phyloP scores from a whole-genome alignment of 805 yeast species.

The Cyberlindnera euphorbiiphila region DNA sequence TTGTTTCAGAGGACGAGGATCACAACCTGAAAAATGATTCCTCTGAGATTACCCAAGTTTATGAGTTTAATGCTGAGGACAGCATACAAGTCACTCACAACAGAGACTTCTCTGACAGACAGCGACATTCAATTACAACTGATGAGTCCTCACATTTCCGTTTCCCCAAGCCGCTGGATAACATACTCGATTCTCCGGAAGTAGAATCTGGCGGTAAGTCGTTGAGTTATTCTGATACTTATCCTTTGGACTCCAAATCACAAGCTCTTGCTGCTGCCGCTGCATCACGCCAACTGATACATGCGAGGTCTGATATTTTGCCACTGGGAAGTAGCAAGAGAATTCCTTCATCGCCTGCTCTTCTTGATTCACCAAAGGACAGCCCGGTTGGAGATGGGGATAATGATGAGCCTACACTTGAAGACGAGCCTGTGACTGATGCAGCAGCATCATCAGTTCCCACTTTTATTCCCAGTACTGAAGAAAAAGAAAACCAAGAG shows the following conservation, averaged over 20 bases:
- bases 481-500: neutral
- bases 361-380: neutral
- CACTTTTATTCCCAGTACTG: neutral
- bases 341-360: constrained; percentile 1
- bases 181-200: constrained; percentile 3
- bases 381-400: too few species aligned
- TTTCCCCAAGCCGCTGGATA: constrained; percentile 3
- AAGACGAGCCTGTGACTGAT: neutral
- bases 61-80: constrained; percentile 20
- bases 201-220: too few species aligned
- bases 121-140: constrained; percentile 4
- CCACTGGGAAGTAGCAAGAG: neutral
- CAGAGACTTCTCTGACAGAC: constrained; percentile 2
- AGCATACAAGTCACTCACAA: constrained; percentile 18
- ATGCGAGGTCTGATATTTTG: neutral
- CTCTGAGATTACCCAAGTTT: constrained; percentile 3
- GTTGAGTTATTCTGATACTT: neutral
- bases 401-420: too few species aligned
- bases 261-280: constrained; percentile 8
- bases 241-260: constrained; percentile 2
- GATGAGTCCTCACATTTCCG: constrained; percentile 5
- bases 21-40: constrained; percentile 6
- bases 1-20: constrained; percentile 26
- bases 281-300: constrained; percentile 9
- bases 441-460: neutral